Conservation (phyloP, 2,329 filamentous ascomycete species). For the Diaporthe sp. region DNA sequence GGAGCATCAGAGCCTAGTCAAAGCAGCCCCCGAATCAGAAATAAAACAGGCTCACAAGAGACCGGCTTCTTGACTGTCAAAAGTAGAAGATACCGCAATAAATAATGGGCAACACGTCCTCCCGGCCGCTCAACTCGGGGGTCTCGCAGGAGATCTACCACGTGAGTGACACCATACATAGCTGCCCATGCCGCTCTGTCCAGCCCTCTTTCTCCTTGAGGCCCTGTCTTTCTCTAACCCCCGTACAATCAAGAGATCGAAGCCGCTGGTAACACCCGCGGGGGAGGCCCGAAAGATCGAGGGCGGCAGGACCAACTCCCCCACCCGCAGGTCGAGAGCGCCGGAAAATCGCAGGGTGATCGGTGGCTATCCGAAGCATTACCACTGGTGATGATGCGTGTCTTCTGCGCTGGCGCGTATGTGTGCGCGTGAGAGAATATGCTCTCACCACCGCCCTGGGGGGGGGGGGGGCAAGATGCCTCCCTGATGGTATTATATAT, state of each 20-base stretch:
- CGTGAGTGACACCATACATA: neutral
- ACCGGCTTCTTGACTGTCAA: too few species aligned
- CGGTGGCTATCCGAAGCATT: constrained; percentile 10
- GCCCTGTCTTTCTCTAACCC: neutral
- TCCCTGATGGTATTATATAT: neutral
- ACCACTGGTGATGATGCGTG: constrained; percentile 17
- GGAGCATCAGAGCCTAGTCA: neutral
- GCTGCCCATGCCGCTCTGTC: too few species aligned
- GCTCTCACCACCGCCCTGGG: neutral
- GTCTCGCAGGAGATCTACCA: neutral
- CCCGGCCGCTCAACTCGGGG: neutral
- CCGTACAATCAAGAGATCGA: neutral
- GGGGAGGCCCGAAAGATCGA: neutral
- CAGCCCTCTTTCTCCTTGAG: neutral
- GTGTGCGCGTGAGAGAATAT: neutral
- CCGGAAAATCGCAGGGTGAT: neutral
- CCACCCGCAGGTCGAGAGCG: neutral
- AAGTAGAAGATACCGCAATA: neutral
- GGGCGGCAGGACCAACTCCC: neutral
- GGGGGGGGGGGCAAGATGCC: too few species aligned
- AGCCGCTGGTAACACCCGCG: neutral
- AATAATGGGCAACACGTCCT: constrained; percentile 26
- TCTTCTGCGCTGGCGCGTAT: neutral
- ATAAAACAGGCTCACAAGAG: neutral
- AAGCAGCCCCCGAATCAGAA: neutral